Percentiles rank a stretch among this genome's conserved stretches.
phyloP scores from a whole-genome alignment of 768 basidiomycete species.

The Russula earlei region DNA sequence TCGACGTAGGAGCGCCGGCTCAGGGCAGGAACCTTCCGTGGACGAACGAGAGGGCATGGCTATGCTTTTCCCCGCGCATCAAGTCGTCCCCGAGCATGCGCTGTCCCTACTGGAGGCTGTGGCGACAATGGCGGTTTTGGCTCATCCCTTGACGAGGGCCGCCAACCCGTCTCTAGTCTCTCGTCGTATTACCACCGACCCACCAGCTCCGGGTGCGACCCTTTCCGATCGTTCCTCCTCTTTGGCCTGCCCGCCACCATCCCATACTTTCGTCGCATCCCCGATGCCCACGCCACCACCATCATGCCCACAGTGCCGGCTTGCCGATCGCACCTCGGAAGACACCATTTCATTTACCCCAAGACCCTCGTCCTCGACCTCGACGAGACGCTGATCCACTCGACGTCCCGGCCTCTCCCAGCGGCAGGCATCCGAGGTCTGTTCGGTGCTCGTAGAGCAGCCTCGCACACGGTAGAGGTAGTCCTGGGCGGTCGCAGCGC shows the following conservation, averaged over 20 bases:
- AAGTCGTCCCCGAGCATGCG: neutral
- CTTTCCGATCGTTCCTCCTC: neutral
- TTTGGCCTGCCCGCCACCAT: neutral
- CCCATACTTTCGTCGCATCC: neutral
- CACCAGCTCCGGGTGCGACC: neutral
- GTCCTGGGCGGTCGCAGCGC: conserved; percentile 81
- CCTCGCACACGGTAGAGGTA: conserved; percentile 88
- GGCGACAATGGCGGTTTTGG: neutral
- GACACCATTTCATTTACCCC: conserved; percentile 67
- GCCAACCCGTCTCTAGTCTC: neutral
- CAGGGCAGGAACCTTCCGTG: neutral
- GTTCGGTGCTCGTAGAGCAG: conserved; percentile 37
- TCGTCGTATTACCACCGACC: conserved; percentile 4
- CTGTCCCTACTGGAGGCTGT: neutral
- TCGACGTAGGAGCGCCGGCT: neutral
- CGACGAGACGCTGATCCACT: conserved; percentile 97
- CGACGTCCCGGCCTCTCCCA: conserved; percentile 73
- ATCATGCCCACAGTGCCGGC: conserved; percentile 36
- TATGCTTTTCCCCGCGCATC: neutral
- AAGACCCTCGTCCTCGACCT: conserved; percentile 97
- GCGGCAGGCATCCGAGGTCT: conserved; percentile 45
- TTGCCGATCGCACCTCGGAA: conserved; percentile 44
- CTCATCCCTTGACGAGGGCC: neutral
- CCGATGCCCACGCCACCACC: conserved; percentile 15
- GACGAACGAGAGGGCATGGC: neutral